These are phyloP conservation scores for Tanozyma kutaoensis DNA, from an alignment of 805 yeast species.

Conservation along the genomic window DNA sequence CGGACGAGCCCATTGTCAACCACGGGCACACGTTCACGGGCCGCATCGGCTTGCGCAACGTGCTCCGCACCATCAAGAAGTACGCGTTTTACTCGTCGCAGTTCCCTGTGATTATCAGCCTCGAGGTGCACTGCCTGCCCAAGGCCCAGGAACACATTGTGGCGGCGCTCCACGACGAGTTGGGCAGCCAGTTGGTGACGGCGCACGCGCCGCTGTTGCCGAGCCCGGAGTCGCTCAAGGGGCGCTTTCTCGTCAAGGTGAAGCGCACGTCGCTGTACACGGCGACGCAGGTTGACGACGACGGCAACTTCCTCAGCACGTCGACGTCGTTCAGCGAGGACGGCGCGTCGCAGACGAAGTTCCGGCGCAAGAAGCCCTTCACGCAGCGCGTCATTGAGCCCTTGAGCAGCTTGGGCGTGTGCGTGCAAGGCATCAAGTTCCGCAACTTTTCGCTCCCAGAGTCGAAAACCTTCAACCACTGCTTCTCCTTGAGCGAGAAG, in stretches of 20 bases:
- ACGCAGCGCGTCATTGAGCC: conserved; percentile 18
- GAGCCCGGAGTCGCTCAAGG: conserved; percentile 59
- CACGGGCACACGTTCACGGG: conserved; percentile 78
- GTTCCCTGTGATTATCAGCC: conserved; percentile 71
- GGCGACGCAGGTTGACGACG: no score
- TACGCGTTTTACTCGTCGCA: conserved; percentile 85
- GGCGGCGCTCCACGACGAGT: conserved; percentile 34
- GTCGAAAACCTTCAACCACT: conserved; percentile 67
- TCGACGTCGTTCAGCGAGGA: conserved; percentile 24
- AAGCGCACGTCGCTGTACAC: conserved; percentile 34
- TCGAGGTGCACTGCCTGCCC: conserved; percentile 69
- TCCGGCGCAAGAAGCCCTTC: conserved; percentile 10
- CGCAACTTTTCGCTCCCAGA: conserved; percentile 77
- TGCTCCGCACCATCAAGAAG: conserved; percentile 59
- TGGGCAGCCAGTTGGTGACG: conserved; percentile 45
- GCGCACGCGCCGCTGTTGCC: conserved; percentile 32
- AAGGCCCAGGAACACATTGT: conserved; percentile 55
- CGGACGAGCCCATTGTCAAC: conserved; percentile 73
- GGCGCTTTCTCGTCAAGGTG: conserved; percentile 64
- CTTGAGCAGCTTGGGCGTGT: conserved; percentile 53
- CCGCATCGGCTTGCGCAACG: conserved; percentile 56
- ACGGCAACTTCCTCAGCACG: no score
- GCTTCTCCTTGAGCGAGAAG: conserved; percentile 80
- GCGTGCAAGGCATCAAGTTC: conserved; percentile 64
- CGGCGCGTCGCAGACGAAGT: no score